Base-by-base conservation (phyloP, 116 monocot genomes). In the Phalaenopsis hybrid region DNA sequence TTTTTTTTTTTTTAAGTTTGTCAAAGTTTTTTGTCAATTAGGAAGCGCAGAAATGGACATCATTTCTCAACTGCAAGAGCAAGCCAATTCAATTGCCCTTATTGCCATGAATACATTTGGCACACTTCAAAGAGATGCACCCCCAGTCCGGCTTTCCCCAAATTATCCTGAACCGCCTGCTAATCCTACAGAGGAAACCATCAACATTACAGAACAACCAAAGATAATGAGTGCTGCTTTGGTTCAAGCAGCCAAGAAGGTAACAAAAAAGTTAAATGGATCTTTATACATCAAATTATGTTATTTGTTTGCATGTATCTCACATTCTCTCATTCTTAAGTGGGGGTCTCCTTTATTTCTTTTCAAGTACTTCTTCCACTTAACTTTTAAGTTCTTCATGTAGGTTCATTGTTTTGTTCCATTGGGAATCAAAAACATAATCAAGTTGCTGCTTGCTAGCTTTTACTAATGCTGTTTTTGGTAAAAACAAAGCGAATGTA, bases 61-160 rank as follows among this genome's bases (percentile, higher is more conserved):
- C 31, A 93, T 97, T 74, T 93, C 97, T 74, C 97, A 97, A 83
- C 84, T 97, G 21, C 97, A 97, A 89, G 97, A 97, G 49, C 94
- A 97, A 85, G 94, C 92, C 15, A 93, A 97, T 68, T 83, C 79
- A 13, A 93, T 97, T 41, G 91, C 93, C 28, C 49, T 87, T 55
- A 78, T 97, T 57, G 80, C 93, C 7, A 85, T 97, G 81, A 94
- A 97, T 81, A 93, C 88, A 45, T 97, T 97, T 70, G 97, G 97
- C 31, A 94, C 94, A 7, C 85, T 97, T 45, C 97, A 97, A 78
- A 87, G 93, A 83, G 94, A 97, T 86, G 93, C 97, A 3, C 94
- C 90, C 1, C 90, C 94, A 0, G 94, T 92, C 8, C 87, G 90
- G 15, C 89, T 97, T 23, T 97, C 94, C 17, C 83, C 91, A 1